Percentiles rank a stretch among this genome's conserved stretches.
Conservation (phyloP, 495 filamentous ascomycete species). For the Pseudevernia furfuracea region DNA sequence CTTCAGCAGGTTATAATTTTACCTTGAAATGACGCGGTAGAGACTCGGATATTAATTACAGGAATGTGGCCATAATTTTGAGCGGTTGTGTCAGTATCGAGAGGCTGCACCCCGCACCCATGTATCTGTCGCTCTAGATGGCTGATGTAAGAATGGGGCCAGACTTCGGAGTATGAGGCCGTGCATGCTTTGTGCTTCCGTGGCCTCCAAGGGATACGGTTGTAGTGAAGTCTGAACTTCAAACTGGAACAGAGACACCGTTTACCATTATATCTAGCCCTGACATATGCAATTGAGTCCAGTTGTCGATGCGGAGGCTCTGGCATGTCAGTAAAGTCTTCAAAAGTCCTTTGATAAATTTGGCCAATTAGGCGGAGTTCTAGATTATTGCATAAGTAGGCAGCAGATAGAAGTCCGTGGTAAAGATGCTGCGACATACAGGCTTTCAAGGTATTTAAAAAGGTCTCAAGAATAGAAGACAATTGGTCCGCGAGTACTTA, state of each 20-base stretch:
- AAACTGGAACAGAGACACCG: neutral
- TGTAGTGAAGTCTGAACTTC: no score
- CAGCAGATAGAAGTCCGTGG: neutral
- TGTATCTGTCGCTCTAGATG: no score
- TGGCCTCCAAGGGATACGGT: no score
- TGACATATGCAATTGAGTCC: neutral
- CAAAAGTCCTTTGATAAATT: neutral
- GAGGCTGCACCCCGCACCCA: no score
- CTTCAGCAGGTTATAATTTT: neutral
- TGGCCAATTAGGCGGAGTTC: neutral
- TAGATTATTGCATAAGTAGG: neutral
- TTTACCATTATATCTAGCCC: neutral
- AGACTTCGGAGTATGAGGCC: no score
- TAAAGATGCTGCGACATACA: neutral
- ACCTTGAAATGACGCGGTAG: neutral
- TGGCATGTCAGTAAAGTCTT: neutral
- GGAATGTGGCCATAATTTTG: no score
- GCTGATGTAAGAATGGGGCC: no score
- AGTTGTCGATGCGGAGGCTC: no score
- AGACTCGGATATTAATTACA: no score
- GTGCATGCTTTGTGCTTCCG: no score
- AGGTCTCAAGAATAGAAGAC: neutral
- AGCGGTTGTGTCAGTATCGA: no score
- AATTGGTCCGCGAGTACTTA: no score
- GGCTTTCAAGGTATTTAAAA: neutral